Evolutionary conservation across 2,329 filamentous ascomycete genomes (phyloP).

Genomic region (Phialophora chinensis): DNA sequence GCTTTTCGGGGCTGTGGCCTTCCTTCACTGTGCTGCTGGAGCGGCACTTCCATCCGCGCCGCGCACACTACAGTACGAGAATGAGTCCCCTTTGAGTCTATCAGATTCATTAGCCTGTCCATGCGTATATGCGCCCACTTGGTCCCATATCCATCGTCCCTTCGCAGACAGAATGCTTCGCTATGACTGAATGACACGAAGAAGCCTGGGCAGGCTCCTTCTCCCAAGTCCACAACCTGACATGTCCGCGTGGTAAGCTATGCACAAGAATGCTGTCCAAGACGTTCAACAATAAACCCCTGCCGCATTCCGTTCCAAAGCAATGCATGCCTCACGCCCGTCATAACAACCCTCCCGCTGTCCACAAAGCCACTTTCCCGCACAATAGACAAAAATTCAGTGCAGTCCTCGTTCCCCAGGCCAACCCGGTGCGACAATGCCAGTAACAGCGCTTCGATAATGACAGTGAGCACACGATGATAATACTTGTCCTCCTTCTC

Average conservation of each 20-base stretch:
- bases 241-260: background rate
- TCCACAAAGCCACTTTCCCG: background rate
- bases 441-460: constrained; percentile 22
- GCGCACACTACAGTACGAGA: background rate
- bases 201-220: background rate
- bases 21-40: background rate
- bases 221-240: background rate
- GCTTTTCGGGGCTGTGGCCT: background rate
- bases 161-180: constrained; percentile 8
- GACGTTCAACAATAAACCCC: background rate
- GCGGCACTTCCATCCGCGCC: background rate
- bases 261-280: background rate
- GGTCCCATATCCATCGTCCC: constrained; percentile 3
- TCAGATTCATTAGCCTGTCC: background rate
- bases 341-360: background rate
- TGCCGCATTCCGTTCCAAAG: background rate
- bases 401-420: constrained; percentile 1
- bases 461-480: constrained; percentile 23
- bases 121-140: background rate
- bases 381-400: background rate
- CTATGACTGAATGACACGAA: background rate
- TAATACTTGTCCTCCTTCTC: constrained; percentile 7
- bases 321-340: constrained; percentile 9
- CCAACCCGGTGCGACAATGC: constrained; percentile 3
- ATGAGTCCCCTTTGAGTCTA: background rate